These are phyloP conservation scores for Podospora appendiculata DNA, from an alignment of 495 filamentous ascomycete genomes.

Conservation along the genomic window DNA sequence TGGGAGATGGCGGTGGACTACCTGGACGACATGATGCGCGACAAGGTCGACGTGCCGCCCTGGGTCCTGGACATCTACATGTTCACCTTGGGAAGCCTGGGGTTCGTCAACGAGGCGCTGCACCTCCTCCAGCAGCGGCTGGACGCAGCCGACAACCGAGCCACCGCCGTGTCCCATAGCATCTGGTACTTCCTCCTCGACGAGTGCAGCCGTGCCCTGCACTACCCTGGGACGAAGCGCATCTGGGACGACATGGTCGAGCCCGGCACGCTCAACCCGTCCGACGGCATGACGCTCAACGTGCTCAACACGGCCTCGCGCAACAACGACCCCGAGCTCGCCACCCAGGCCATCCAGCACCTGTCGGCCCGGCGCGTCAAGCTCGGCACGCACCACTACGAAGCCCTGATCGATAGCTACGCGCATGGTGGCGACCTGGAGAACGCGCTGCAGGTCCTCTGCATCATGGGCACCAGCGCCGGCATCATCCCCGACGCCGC, in stretches of 20 bases:
- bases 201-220: slow-evolving; percentile 43
- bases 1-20: slow-evolving; percentile 74
- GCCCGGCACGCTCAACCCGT: slow-evolving; percentile 53
- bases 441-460: slow-evolving; percentile 52
- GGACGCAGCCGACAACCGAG: slow-evolving; percentile 32
- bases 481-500: slow-evolving; percentile 42
- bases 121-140: slow-evolving; percentile 51
- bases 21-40: slow-evolving; percentile 55
- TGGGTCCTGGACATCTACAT: slow-evolving; percentile 75
- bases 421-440: slow-evolving; percentile 43
- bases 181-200: slow-evolving; percentile 69
- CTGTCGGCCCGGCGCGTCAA: slow-evolving; percentile 45
- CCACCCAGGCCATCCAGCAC: slow-evolving; percentile 53
- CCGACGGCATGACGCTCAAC: slow-evolving; percentile 54
- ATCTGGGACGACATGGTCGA: slow-evolving; percentile 57
- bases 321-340: slow-evolving; percentile 57
- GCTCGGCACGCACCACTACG: slow-evolving; percentile 62
- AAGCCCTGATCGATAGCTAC: slow-evolving; percentile 63
- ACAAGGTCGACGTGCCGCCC: slow-evolving; percentile 45
- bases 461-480: slow-evolving; percentile 68
- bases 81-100: slow-evolving; percentile 57
- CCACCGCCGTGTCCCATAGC: slow-evolving; percentile 32
- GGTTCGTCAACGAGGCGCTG: slow-evolving; percentile 70
- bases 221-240: slow-evolving; percentile 39
- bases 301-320: slow-evolving; percentile 63